Evolutionary conservation across 208 protist genomes (phyloP), one percentile per base, ranked within the genome.

Genomic region (Acanthamoeba lenticulata): DNA sequence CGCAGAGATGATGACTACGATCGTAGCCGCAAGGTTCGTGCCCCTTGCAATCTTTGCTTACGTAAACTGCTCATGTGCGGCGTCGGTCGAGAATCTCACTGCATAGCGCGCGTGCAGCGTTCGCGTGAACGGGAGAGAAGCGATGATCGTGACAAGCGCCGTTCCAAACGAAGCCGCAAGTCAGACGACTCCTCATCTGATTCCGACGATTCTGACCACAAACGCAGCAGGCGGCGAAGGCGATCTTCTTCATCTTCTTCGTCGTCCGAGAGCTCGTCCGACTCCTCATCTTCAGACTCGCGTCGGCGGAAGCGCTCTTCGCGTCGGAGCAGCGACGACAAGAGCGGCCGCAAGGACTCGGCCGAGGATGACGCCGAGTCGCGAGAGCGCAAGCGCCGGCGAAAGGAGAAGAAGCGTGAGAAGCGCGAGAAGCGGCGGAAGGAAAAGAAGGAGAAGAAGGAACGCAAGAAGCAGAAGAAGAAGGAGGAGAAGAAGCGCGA

Each of bases 401-500:
- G 40, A 32, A 21, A 32, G 24, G 38, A 86, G 44, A 88, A 88
- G 79, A 88, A 57, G 24, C 6, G 34, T 19, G 57, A 40, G 52
- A 3, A 42, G 34, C 27, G 45, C 29, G 36, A 88, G 79, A 52
- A 88, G 36, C 9, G 72, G 44, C 40, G 34, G 29, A 88, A 57
- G 42, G 38, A 88, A 15, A 52, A 86, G 85, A 91, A 91, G 42
- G 38, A 90, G 81, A 91, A 91, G 85, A 67, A 69, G 85, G 34
- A 92, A 52, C 7, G 36, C 24, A 69, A 45, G 52, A 72, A 74
- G 86, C 67, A 49, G 86, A 72, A 74, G 86, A 92, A 49, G 86
- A 44, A 92, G 86, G 29, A 92, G 86, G 86, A 92, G 47, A 91
- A 91, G 85, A 38, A 91, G 42, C 34, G 57, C 19, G 74, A 85